Evolutionary conservation across 805 yeast species (phyloP).

Genomic region (Yamadazyma olivae): DNA sequence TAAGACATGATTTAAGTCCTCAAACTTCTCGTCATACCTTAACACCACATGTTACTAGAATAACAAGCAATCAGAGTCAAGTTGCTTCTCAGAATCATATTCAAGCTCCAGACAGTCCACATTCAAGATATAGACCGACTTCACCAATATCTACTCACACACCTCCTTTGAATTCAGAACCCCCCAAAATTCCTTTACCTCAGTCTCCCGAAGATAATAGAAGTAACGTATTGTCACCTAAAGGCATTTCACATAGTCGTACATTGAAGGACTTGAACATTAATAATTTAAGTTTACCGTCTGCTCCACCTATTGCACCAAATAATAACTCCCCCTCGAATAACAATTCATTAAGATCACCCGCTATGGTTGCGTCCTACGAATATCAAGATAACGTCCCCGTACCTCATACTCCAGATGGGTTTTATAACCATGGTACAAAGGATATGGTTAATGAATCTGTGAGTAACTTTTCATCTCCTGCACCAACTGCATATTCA

Average conservation of each 20-base stretch:
- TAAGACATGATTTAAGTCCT: conserved; percentile 1
- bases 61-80: not conserved
- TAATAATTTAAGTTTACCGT: conserved; percentile 7
- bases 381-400: not conserved
- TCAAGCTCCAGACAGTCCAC: not conserved
- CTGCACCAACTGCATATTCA: conserved; percentile 10
- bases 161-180: conserved; percentile 2
- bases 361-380: conserved; percentile 6
- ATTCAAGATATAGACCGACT: not conserved
- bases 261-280: conserved; percentile 12
- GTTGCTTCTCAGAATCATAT: not conserved
- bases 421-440: conserved; percentile 11
- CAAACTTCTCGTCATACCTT: conserved; percentile 5
- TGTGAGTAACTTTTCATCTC: conserved; percentile 15
- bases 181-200: conserved; percentile 12
- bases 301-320: not conserved
- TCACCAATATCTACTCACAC: not conserved
- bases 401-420: conserved; percentile 21
- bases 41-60: conserved; percentile 1
- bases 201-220: conserved; percentile 9
- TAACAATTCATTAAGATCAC: conserved; percentile 8
- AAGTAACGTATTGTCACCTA: conserved; percentile 8
- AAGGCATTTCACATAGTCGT: conserved; percentile 9
- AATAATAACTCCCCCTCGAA: not conserved
- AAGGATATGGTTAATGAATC: conserved; percentile 8